phyloP scores from a whole-genome alignment of 2,329 filamentous ascomycete species.

The Claviceps pusilla region DNA sequence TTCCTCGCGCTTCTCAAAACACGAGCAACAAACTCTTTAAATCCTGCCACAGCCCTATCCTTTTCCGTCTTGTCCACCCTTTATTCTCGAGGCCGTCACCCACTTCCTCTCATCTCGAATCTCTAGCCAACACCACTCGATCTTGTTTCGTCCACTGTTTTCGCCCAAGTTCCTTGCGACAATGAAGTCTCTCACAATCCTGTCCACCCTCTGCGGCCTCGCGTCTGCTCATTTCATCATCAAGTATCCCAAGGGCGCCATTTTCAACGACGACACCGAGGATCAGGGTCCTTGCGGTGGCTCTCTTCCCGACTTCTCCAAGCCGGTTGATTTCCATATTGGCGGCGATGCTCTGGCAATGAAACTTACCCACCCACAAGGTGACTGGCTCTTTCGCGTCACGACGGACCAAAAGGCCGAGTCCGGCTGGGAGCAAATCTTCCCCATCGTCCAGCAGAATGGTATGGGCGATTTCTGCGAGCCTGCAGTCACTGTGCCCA shows the following conservation, averaged over 20 bases:
- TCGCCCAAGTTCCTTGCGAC: neutral
- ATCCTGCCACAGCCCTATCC: neutral
- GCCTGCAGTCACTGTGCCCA: constrained; percentile 31
- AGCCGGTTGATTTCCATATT: constrained; percentile 39
- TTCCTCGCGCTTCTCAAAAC: neutral
- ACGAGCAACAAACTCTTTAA: neutral
- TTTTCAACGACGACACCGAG: constrained; percentile 31
- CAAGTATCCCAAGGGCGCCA: constrained; percentile 31
- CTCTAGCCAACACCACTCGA: too few species aligned
- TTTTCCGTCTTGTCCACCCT: neutral
- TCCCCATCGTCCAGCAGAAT: constrained; percentile 37
- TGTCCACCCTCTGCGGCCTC: constrained; percentile 24
- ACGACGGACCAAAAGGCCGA: constrained; percentile 33
- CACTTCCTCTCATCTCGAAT: neutral
- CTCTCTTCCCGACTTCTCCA: constrained; percentile 30
- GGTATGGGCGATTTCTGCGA: constrained; percentile 41
- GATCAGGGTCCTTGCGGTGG: constrained; percentile 38
- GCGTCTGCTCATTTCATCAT: constrained; percentile 40
- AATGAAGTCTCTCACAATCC: constrained; percentile 17
- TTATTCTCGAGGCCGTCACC: too few species aligned
- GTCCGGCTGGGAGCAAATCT: constrained; percentile 39
- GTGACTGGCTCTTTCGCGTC: constrained; percentile 42
- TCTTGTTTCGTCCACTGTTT: too few species aligned
- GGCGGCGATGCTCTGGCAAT: constrained; percentile 38
- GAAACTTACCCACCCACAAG: constrained; percentile 33